A percentile compares a stretch with the other conserved stretches of the same genome.
phyloP scores from a whole-genome alignment of 345 rosid species.

The Physaria fendleri region DNA sequence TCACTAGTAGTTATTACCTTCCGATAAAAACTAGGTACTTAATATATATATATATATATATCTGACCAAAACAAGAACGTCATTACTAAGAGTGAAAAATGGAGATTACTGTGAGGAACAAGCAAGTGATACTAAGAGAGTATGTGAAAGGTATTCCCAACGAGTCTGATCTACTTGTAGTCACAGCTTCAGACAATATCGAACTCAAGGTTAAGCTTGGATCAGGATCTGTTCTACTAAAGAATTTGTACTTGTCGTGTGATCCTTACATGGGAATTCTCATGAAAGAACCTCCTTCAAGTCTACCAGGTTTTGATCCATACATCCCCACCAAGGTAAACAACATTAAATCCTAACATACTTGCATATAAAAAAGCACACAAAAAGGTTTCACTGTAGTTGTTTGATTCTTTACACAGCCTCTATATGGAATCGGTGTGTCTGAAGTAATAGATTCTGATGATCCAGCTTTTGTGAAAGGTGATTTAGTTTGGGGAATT shows the following conservation, averaged over 20 bases:
- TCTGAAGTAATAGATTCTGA: conserved; percentile 47
- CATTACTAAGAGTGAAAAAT: neutral
- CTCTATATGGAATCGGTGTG: conserved; percentile 44
- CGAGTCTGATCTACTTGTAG: conserved; percentile 30
- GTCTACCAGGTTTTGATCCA: conserved; percentile 1
- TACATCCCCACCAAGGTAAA: conserved; percentile 30
- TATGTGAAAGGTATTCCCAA: conserved; percentile 18
- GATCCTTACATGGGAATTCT: conserved; percentile 42
- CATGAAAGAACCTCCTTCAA: conserved; percentile 25
- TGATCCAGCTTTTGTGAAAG: conserved; percentile 33
- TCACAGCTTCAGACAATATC: neutral
- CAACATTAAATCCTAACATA: neutral
- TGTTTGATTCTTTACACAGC: conserved; percentile 32
- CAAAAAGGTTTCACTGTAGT: neutral
- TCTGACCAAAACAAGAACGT: neutral
- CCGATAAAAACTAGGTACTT: too few species aligned
- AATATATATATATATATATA: too few species aligned
- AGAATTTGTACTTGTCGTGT: conserved; percentile 44
- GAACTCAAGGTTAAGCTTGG: conserved; percentile 26
- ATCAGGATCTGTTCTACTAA: conserved; percentile 25
- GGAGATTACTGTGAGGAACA: conserved; percentile 29
- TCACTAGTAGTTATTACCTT: too few species aligned
- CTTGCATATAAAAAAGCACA: neutral
- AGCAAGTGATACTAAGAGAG: conserved; percentile 28
- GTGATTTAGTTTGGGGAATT: conserved; percentile 44